Conservation (phyloP, 2,329 filamentous ascomycete genomes). For the Chaetoscypha palmicola region DNA sequence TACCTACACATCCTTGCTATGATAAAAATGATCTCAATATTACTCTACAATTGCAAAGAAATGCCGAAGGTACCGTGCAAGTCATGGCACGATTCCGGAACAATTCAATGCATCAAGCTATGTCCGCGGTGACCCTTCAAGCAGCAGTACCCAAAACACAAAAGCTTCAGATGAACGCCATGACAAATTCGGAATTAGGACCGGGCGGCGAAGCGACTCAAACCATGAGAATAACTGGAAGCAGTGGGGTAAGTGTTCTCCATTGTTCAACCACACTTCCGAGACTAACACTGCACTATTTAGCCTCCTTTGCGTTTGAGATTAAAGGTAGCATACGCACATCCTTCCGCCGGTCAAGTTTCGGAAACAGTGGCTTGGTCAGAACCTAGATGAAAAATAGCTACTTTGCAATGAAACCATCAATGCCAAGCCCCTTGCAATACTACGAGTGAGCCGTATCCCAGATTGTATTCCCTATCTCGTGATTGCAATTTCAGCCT, state of each 20-base stretch:
- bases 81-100: conserved; percentile 82
- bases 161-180: conserved; percentile 84
- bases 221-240: conserved; percentile 77
- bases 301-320: conserved; percentile 76
- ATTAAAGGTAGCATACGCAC: conserved; percentile 74
- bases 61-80: conserved; percentile 70
- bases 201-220: conserved; percentile 81
- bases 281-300: conserved; percentile 15
- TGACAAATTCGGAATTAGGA: conserved; percentile 71
- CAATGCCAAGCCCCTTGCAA: too few species aligned
- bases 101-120: conserved; percentile 52
- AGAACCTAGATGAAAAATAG: conserved; percentile 48
- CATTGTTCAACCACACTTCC: conserved; percentile 3
- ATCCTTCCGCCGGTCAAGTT: conserved; percentile 62
- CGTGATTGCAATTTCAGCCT: too few species aligned
- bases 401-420: not conserved
- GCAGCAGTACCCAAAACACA: conserved; percentile 95
- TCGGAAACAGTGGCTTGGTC: conserved; percentile 97
- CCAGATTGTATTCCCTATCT: too few species aligned
- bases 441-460: too few species aligned
- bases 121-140: conserved; percentile 77
- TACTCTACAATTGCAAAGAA: conserved; percentile 77
- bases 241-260: conserved; percentile 73
- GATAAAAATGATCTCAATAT: conserved; percentile 78
- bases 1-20: conserved; percentile 66